These are phyloP conservation scores for Maudiozyma humilis DNA, from an alignment of 1,139 yeast species.

Conservation along the genomic window DNA sequence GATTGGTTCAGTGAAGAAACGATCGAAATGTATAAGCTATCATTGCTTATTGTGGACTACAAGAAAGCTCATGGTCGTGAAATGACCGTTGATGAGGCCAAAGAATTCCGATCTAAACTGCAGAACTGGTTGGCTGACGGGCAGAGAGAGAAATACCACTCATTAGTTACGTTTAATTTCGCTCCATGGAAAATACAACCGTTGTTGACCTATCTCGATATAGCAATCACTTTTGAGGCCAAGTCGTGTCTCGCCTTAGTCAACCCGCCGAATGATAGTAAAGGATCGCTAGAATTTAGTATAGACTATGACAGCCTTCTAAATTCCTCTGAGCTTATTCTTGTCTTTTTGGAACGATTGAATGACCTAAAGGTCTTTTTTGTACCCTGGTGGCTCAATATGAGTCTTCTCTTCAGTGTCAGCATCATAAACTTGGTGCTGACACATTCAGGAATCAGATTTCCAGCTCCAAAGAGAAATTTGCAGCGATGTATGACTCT, in stretches of 20 bases:
- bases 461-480: slow-evolving; percentile 17
- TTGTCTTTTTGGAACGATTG: slow-evolving; percentile 34
- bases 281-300: slow-evolving; percentile 31
- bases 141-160: slow-evolving; percentile 2
- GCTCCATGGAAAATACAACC: slow-evolving; percentile 17
- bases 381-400: slow-evolving; percentile 50
- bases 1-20: slow-evolving; percentile 19
- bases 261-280: slow-evolving; percentile 6
- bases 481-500: slow-evolving; percentile 24
- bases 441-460: slow-evolving; percentile 36
- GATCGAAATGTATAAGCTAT: slow-evolving; percentile 32
- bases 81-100: slow-evolving; percentile 11
- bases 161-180: neutral
- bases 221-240: slow-evolving; percentile 22
- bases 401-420: slow-evolving; percentile 42
- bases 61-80: slow-evolving; percentile 16
- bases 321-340: slow-evolving; percentile 34
- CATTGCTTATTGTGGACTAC: slow-evolving; percentile 13
- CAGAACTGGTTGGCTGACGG: slow-evolving; percentile 17
- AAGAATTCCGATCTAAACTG: slow-evolving; percentile 10
- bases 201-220: slow-evolving; percentile 25
- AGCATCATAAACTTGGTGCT: slow-evolving; percentile 42
- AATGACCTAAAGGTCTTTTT: slow-evolving; percentile 34
- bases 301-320: slow-evolving; percentile 35
- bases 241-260: slow-evolving; percentile 20